Base-by-base conservation (phyloP, 495 filamentous ascomycete species). In the Letharia columbiana region DNA sequence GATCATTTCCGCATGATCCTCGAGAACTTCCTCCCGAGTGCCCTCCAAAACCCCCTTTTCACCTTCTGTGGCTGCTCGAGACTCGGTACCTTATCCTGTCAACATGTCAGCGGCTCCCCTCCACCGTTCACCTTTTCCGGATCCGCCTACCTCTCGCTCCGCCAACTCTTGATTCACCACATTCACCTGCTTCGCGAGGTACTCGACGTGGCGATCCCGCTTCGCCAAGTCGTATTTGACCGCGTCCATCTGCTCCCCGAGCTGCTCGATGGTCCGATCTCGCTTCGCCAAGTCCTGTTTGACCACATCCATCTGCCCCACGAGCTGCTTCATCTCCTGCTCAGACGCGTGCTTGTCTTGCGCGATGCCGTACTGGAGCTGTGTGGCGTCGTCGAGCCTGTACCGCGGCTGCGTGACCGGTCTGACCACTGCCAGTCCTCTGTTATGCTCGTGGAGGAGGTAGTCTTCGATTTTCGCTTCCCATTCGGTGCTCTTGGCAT, bases 101-200 rank as follows among this genome's bases (percentile, higher is more conserved):
- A 1, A 57, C 6, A 20, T 57, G 54, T 57, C 33, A 57, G 54
- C 8, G 3, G 10, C 7, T 57, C 10, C 10, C 2, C 33, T 20
- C 33, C 54, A 57, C 20, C 6, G 35, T 20, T 37, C 15, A 18
- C 28, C 13, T 2, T 0, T 37, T 57, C 2, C 31, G 9, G 15
- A 7, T 57, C 33, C 33, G 33, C 54, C 54, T 57, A 57, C 54
- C 54, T 57, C 54, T 57, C 54, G 54, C 54, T 35, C 54, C 33
- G 33, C n/a, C 50, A 31, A 7, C 13, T 31, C 28, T 8, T 33
- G 28, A 9, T 33, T 54, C 23, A 54, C 4, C 4, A 13, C 28
- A 15, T 54, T 28, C 50, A 31, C 4, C n/a, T 54, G 50, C 28
- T 33, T 17, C 13, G 6, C 13, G 28, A 54, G 50, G 20, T 54